Base-by-base conservation (phyloP, 148 eudicot genomes). In the Chenopodium suecicum region DNA sequence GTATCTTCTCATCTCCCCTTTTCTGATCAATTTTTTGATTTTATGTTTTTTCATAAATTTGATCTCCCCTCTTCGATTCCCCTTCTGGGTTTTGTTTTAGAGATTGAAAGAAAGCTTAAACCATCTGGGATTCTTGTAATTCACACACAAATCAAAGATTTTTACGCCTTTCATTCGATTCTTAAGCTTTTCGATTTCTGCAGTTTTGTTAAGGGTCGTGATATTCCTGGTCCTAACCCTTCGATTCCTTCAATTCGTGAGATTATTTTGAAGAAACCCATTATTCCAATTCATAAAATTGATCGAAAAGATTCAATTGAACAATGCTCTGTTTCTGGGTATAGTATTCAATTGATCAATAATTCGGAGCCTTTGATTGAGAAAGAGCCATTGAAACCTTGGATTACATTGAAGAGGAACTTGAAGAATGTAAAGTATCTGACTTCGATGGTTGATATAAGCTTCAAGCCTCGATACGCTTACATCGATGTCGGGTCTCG, bases 401-500 rank as follows among this genome's bases (percentile, higher is more conserved):
- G 98, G 98, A 85, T 92, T 68, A 88, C 98, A 64, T 77, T 94
- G 71, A 92, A 94, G 81, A 90, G 78, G 75, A 92, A 94, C 81
- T 77, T 87, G 13, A 88, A 86, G 88, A 94, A 91, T 27, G 84
- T 92, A 0, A 92, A 85, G 85, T 92, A 94, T 77, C 76, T 94
- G 50, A 69, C 97, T 2, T 85, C 91, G 2, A 86, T 90, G 92
- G 94, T 83, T 20, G 94, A 94, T 73, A 89, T 94, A 60, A 90
- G 86, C 79, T 94, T 91, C 47, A 92, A 91, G 86, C 72, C 74
- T 7, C 82, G 90, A 54, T 92, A 92, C 56, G 89, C 89, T 50
- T 94, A 90, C 44, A 86, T 94, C 22, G 98, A 94, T 83, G 98
- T 94, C 50, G 98, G 98, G 17, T 85, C 97, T 16, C 84, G 98